Evolutionary conservation across 2,329 filamentous ascomycete genomes (phyloP).

Genomic region (Leptosphaerulina australis): DNA sequence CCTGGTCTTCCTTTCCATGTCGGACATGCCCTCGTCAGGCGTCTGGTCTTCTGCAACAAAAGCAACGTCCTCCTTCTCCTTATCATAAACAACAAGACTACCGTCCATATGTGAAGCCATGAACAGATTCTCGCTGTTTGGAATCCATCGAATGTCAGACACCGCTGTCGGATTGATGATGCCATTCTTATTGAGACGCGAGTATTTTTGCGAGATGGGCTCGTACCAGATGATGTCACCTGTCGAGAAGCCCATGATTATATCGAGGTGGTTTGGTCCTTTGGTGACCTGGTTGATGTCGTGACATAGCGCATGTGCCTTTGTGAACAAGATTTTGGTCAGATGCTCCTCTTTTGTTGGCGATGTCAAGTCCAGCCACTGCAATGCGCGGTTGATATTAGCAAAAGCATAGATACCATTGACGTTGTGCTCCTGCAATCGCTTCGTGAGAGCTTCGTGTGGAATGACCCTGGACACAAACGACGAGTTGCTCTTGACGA

Average conservation of each 20-base stretch:
- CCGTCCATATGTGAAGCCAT: conserved; percentile 92
- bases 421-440: conserved; percentile 75
- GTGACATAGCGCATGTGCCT: conserved; percentile 92
- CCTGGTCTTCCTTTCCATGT: conserved; percentile 46
- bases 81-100: conserved; percentile 90
- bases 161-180: conserved; percentile 86
- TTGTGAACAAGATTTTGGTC: conserved; percentile 96
- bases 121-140: conserved; percentile 91
- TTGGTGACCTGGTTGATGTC: conserved; percentile 88
- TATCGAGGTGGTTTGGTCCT: conserved; percentile 77
- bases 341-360: conserved; percentile 82
- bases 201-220: conserved; percentile 93
- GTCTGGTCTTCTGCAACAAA: conserved; percentile 71
- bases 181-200: conserved; percentile 94
- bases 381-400: conserved; percentile 92
- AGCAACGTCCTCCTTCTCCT: conserved; percentile 88
- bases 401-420: conserved; percentile 90
- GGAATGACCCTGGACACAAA: conserved; percentile 97
- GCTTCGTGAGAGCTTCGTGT: conserved; percentile 79
- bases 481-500: conserved; percentile 97
- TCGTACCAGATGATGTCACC: conserved; percentile 99
- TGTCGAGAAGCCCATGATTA: conserved; percentile 94
- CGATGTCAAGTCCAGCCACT: conserved; percentile 91
- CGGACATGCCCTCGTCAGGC: conserved; percentile 34
- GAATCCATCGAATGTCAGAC: conserved; percentile 89